Evolutionary conservation across 352 stramenopile species (phyloP).

Genomic region (Pythium oligandrum): DNA sequence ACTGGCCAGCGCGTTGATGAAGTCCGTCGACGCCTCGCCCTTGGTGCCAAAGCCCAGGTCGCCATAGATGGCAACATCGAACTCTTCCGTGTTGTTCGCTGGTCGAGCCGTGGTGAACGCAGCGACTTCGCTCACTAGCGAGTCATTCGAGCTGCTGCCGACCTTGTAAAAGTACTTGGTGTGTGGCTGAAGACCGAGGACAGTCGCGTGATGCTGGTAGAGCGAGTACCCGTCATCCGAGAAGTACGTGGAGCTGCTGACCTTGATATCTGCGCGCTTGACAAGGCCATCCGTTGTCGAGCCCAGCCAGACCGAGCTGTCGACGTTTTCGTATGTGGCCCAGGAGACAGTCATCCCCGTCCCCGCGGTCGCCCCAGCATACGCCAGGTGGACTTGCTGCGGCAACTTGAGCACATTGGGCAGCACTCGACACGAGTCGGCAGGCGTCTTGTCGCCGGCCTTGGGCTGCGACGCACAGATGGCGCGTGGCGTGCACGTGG

Average conservation of each 20-base stretch:
- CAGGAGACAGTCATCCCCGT: conserved; percentile 14
- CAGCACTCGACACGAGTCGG: conserved; percentile 1
- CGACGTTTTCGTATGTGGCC: conserved; percentile 4
- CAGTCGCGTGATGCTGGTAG: conserved; percentile 10
- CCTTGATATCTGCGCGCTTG: not conserved
- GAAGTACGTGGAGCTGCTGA: conserved; percentile 7
- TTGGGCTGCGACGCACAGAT: conserved; percentile 1
- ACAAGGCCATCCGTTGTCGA: not conserved
- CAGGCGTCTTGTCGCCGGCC: conserved; percentile 3
- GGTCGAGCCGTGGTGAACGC: conserved; percentile 7
- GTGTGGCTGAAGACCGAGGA: conserved; percentile 4
- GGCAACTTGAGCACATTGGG: conserved; percentile 1
- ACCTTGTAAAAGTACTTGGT: conserved; percentile 12
- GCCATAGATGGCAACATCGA: conserved; percentile 7
- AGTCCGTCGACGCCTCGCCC: conserved; percentile 4
- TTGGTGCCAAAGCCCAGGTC: conserved; percentile 5
- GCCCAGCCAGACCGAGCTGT: conserved; percentile 4
- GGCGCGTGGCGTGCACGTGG: not conserved
- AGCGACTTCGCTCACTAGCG: not conserved
- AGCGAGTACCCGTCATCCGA: conserved; percentile 5
- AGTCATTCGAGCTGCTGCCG: conserved; percentile 1
- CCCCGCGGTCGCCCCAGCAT: conserved; percentile 4
- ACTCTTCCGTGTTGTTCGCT: not conserved
- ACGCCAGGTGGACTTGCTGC: conserved; percentile 14
- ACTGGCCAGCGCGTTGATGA: conserved; percentile 13